A percentile compares a stretch with the other conserved stretches of the same genome.
These are phyloP conservation scores for Zopfochytrium polystomum DNA, from an alignment of 371 early-diverging fungal species.

Conservation along the genomic window DNA sequence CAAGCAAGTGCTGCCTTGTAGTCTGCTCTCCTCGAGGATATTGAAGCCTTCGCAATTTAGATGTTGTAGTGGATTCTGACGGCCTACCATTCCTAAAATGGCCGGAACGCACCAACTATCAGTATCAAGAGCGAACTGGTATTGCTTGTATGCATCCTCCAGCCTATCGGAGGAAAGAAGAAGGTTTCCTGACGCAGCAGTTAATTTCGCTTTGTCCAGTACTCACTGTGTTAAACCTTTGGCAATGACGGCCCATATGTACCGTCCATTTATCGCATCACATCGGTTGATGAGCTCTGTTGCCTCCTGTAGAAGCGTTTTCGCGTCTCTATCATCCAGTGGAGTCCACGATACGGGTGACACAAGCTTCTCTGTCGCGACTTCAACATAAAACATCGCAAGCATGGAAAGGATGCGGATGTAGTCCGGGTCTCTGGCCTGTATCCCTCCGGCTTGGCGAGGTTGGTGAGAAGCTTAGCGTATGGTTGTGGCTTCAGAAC, in stretches of 20 bases:
- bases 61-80: conserved; percentile 33
- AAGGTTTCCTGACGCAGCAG: conserved; percentile 59
- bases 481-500: background rate
- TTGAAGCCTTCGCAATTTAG: background rate
- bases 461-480: background rate
- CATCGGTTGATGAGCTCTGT: conserved; percentile 68
- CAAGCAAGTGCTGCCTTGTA: conserved; percentile 59
- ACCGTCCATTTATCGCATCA: conserved; percentile 65
- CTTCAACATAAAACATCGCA: conserved; percentile 35
- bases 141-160: conserved; percentile 68
- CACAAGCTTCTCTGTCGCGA: conserved; percentile 8
- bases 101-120: conserved; percentile 71
- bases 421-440: conserved; percentile 13
- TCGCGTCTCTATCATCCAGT: background rate
- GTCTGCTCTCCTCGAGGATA: conserved; percentile 15
- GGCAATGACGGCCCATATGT: conserved; percentile 62
- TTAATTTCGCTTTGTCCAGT: no score
- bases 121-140: conserved; percentile 60
- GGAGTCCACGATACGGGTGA: background rate
- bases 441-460: conserved; percentile 9
- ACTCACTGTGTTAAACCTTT: no score
- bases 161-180: conserved; percentile 57
- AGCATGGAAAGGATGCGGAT: conserved; percentile 28
- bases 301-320: conserved; percentile 57
- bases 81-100: conserved; percentile 69